A percentile compares a stretch with the other conserved stretches of the same genome.
Evolutionary conservation across 306 rosid species (phyloP).

Genomic region (Heteromeles arbutifolia): DNA sequence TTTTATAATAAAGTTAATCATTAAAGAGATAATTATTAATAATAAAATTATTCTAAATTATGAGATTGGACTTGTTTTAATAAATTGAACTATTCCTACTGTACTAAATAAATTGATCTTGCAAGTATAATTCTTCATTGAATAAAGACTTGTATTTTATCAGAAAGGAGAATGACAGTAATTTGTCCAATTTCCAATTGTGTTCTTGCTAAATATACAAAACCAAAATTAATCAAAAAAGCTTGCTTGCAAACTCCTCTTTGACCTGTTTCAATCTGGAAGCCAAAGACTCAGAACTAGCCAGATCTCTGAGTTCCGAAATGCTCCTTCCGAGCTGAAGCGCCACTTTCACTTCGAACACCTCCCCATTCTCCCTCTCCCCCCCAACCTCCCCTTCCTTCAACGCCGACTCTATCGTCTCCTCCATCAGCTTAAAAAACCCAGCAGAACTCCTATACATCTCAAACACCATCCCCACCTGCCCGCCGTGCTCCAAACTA

Average conservation of each 20-base stretch:
- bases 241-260: slow-evolving; percentile 64
- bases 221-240: slow-evolving; percentile 24
- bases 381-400: slow-evolving; percentile 28
- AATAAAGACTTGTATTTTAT: background rate
- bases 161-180: background rate
- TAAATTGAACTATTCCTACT: too few species aligned
- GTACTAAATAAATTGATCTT: too few species aligned
- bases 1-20: too few species aligned
- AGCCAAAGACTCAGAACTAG: slow-evolving; percentile 22
- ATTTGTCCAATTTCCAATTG: background rate
- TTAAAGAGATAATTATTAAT: too few species aligned
- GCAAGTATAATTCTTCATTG: too few species aligned
- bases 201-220: background rate
- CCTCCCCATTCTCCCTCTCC: slow-evolving; percentile 64
- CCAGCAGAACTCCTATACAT: slow-evolving; percentile 52
- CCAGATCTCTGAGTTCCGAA: slow-evolving; percentile 49
- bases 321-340: slow-evolving; percentile 59
- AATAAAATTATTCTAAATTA: too few species aligned
- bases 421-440: slow-evolving; percentile 61
- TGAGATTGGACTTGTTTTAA: too few species aligned
- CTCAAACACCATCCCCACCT: slow-evolving; percentile 82
- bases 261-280: slow-evolving; percentile 7
- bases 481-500: slow-evolving; percentile 70
- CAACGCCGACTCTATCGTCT: slow-evolving; percentile 38
- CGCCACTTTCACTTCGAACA: slow-evolving; percentile 59